Evolutionary conservation across 306 rosid species (phyloP), one percentile per base, ranked within the genome.

Genomic region (Trichosanthes truncata): DNA sequence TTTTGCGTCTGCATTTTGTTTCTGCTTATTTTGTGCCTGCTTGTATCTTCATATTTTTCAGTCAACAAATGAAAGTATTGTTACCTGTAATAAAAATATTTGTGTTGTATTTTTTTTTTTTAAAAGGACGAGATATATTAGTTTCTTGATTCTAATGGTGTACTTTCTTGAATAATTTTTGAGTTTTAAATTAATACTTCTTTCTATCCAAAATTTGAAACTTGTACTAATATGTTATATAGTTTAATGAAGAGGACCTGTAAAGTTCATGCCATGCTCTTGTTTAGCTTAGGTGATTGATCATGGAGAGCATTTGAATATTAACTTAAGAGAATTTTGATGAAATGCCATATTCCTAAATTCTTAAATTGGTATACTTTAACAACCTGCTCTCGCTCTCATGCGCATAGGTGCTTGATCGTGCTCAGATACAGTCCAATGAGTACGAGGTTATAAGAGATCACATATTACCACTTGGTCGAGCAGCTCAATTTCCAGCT

Each of bases 381-480:
- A 59, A 33, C n/a, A 41, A 62, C 57, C n/a, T 80, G 53, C 83
- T 84, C 11, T 23, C 5, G 7, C 83, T 83, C 56, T 71, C 38
- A 12, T 41, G 36, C 73, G 26, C 71, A 81, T 77, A 92, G 97
- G 97, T 90, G 74, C 84, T 93, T 84, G 89, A 82, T 81, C 92
- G 96, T 65, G 85, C 88, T 26, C 88, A 87, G 69, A 81, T 95
- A 78, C 82, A 83, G 14, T 84, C 63, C 57, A 97, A 91, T 65
- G 96, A 95, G 80, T 95, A 89, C 36, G 93, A 93, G 80, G 41
- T 87, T 78, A 86, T 95, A 89, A 93, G 86, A 88, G 93, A 93
- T 87, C 83, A 87, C 79, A 74, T 92, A 26, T 82, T 95, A 31
- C 97, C 99, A 14, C 99, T 93, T 14, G 96, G 99, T 72, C 89